Base-by-base conservation (phyloP, 306 rosid species). In the Quercus gilva region DNA sequence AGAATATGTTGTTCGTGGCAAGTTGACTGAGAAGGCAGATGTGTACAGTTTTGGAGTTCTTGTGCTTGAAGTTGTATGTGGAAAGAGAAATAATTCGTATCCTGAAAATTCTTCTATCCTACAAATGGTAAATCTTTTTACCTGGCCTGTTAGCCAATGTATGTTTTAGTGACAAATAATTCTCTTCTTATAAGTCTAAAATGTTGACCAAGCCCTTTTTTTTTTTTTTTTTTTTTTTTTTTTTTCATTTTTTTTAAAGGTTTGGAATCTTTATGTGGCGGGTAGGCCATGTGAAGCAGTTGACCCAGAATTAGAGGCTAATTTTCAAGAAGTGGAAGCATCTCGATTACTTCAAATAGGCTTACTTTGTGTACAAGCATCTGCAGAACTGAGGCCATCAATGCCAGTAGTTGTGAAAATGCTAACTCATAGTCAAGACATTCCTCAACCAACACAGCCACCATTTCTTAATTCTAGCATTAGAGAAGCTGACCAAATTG, bases 11-110 rank as follows among this genome's bases (percentile, higher is more conserved):
- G 77, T 86, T 82, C 86, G 69, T 6, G 97, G 93, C 14, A 89
- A 86, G 76, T 81, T 92, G 76, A 74, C 91, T 0, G 95, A 89
- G 82, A 92, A 92, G 82, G 97, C 92, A 8, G 97, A 92, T 45
- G 87, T 90, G 29, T 92, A 89, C 71, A 90, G 97, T 75, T 92
- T 90, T 37, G 97, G 97, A 73, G 90, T 92, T 69, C 74, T 90
- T 23, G 73, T 88, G 21, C 74, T 87, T 56, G 97, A 92, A 87
- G 76, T 90, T 21, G 74, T 90, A 20, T 74, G 89, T 9, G 95
- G 95, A 80, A 90, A 78, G 76, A 90, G 78, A 77, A 90, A 79
- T 74, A 88, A 55, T 51, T 75, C 75, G 31, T 80, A 71, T 73
- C 23, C 64, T 15, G 53, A 76, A 73, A 77, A 72, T 76, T 56